Conservation (phyloP, 2,329 filamentous ascomycete genomes). For the Bertia moriformis region DNA sequence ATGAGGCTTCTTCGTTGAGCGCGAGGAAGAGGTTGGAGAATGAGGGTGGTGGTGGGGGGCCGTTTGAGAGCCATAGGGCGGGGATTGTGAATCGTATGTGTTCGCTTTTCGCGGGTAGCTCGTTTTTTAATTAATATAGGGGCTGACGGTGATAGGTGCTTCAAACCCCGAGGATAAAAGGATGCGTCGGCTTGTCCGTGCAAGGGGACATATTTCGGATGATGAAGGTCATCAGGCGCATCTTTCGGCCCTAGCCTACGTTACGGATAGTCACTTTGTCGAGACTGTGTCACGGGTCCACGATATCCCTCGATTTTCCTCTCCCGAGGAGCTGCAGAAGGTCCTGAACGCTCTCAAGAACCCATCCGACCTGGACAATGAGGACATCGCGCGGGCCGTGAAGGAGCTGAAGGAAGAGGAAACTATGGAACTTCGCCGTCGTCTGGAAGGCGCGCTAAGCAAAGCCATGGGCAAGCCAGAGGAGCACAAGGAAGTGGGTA, state of each 20-base stretch:
- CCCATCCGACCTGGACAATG: slow-evolving; percentile 15
- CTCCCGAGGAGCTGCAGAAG: slow-evolving; percentile 28
- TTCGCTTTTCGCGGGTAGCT: slow-evolving; percentile 4
- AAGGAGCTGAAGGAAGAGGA: slow-evolving; percentile 24
- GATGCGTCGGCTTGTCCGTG: slow-evolving; percentile 61
- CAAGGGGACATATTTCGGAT: slow-evolving; percentile 58
- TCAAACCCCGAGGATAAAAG: slow-evolving; percentile 49
- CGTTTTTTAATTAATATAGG: slow-evolving; percentile 30
- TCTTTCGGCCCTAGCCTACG: slow-evolving; percentile 77
- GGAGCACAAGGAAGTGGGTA: slow-evolving; percentile 21
- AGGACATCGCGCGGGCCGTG: slow-evolving; percentile 21
- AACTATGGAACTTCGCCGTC: slow-evolving; percentile 17
- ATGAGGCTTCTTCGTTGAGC: slow-evolving; percentile 18
- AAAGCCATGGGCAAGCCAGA: slow-evolving; percentile 5
- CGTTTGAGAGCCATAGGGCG: slow-evolving; percentile 42
- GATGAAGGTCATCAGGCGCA: slow-evolving; percentile 67
- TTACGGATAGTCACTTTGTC: slow-evolving; percentile 87
- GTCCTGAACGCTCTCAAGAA: slow-evolving; percentile 20
- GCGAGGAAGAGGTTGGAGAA: slow-evolving; percentile 15
- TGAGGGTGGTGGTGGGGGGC: slow-evolving; percentile 18
- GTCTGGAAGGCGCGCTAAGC: slow-evolving; percentile 12
- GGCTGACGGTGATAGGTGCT: slow-evolving; percentile 23
- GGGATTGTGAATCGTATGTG: slow-evolving; percentile 35
- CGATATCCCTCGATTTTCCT: slow-evolving; percentile 60
- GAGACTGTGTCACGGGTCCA: slow-evolving; percentile 74